phyloP scores from a whole-genome alignment of 306 rosid species.

The Spatholobus suberectus region DNA sequence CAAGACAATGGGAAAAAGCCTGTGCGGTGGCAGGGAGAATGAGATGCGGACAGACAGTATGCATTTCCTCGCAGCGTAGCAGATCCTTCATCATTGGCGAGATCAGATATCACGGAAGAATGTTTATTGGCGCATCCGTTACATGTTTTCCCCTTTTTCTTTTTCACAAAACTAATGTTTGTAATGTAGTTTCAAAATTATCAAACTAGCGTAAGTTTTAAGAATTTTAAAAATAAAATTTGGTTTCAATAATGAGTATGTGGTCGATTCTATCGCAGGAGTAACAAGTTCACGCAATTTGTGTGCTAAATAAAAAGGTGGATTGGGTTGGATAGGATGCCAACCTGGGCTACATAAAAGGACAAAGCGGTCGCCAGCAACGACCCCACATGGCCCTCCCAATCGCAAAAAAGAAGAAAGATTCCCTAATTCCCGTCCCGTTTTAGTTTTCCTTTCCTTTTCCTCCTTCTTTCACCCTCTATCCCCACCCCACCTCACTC shows the following conservation, averaged over 20 bases:
- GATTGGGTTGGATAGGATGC: slow-evolving; percentile 32
- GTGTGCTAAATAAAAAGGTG: not conserved
- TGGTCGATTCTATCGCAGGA: too few species aligned
- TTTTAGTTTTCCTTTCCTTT: not conserved
- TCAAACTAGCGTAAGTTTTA: too few species aligned
- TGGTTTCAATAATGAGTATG: too few species aligned
- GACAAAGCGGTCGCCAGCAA: slow-evolving; percentile 46
- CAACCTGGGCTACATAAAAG: slow-evolving; percentile 14
- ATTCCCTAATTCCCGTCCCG: slow-evolving; percentile 57
- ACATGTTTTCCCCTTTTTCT: too few species aligned
- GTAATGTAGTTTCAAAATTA: too few species aligned
- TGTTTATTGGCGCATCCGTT: too few species aligned
- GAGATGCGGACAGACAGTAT: not conserved
- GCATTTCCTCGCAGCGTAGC: too few species aligned
- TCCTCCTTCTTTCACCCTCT: slow-evolving; percentile 1
- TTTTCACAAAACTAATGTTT: too few species aligned
- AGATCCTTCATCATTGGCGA: too few species aligned
- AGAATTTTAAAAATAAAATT: too few species aligned
- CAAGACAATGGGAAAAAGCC: too few species aligned
- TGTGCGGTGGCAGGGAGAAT: not conserved
- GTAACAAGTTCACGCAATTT: not conserved
- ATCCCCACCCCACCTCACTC: not conserved
- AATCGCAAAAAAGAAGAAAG: not conserved
- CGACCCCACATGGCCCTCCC: slow-evolving; percentile 42
- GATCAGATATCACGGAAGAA: too few species aligned